Percentiles rank a stretch among this genome's conserved stretches.
These are phyloP conservation scores for Lipomyces sp. DNA, from an alignment of 805 yeast species.

Conservation along the genomic window DNA sequence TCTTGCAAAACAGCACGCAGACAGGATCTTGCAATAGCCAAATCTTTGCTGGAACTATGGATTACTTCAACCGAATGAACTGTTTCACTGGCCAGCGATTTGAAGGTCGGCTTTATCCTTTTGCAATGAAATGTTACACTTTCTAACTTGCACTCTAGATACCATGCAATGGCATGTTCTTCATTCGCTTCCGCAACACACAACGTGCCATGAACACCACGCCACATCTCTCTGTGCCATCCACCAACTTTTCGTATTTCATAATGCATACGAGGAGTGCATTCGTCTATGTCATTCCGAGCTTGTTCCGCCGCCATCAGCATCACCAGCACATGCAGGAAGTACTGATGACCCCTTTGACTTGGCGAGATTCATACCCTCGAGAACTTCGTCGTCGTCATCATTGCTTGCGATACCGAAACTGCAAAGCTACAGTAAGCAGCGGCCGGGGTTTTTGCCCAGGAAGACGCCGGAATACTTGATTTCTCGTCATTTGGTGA, in stretches of 20 bases:
- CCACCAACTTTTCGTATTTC: neutral
- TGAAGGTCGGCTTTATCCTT: neutral
- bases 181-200: neutral
- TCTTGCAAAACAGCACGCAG: too few species aligned
- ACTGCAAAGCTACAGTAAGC: slow-evolving; percentile 4
- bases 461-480: slow-evolving; percentile 10
- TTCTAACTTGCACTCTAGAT: neutral
- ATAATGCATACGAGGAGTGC: neutral
- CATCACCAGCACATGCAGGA: neutral
- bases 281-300: neutral
- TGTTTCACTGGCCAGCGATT: neutral
- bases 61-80: slow-evolving; percentile 12
- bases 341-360: neutral
- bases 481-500: neutral
- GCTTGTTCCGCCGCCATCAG: too few species aligned
- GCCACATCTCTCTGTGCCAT: neutral
- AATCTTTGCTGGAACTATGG: too few species aligned
- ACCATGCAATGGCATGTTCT: neutral
- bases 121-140: neutral
- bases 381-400: neutral
- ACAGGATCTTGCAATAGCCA: too few species aligned
- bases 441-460: slow-evolving; percentile 5
- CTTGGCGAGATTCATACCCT: neutral
- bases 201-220: neutral
- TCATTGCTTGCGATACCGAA: slow-evolving; percentile 8